Percentiles rank a stretch among this genome's conserved stretches.
These are phyloP conservation scores for Phialemonium atrogriseum DNA, from an alignment of 2,329 filamentous ascomycete genomes.

Conservation along the genomic window DNA sequence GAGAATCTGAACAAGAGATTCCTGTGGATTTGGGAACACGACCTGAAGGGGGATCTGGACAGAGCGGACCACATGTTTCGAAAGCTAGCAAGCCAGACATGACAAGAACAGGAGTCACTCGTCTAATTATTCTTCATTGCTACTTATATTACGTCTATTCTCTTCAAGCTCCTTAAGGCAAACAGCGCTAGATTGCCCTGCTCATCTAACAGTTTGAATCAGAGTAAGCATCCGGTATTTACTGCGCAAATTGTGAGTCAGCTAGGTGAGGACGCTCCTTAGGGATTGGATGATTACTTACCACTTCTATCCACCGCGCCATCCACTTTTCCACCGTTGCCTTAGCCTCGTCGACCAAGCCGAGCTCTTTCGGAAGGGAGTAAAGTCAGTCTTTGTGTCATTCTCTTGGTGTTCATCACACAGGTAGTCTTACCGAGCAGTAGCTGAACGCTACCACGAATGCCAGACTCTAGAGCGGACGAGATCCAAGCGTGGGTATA, in stretches of 20 bases:
- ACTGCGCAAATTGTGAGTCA: too few species aligned
- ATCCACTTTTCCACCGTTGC: slow-evolving; percentile 56
- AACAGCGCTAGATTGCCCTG: too few species aligned
- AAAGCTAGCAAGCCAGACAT: too few species aligned
- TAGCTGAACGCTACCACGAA: slow-evolving; percentile 56
- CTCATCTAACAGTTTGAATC: too few species aligned
- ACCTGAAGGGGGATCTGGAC: slow-evolving; percentile 16
- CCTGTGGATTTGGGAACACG: slow-evolving; percentile 24
- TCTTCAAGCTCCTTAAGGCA: too few species aligned
- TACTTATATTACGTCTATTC: too few species aligned
- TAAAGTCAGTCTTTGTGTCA: slow-evolving; percentile 7
- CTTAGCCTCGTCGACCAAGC: slow-evolving; percentile 63
- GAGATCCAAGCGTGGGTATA: slow-evolving; percentile 68
- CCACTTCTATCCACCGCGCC: slow-evolving; percentile 54
- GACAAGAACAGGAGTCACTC: too few species aligned
- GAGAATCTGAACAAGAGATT: slow-evolving; percentile 19
- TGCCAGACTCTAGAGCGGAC: slow-evolving; percentile 58
- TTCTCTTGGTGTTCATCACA: too few species aligned
- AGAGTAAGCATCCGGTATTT: too few species aligned
- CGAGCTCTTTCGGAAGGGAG: slow-evolving; percentile 43
- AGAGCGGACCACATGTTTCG: too few species aligned
- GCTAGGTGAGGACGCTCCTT: too few species aligned
- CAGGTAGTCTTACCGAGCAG: slow-evolving; percentile 44
- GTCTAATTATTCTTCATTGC: too few species aligned
- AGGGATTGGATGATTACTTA: slow-evolving; percentile 9